Percentiles rank a stretch among this genome's conserved stretches.
Evolutionary conservation across 768 basidiomycete genomes (phyloP).

Genomic region (Hemileccinum impolitum): DNA sequence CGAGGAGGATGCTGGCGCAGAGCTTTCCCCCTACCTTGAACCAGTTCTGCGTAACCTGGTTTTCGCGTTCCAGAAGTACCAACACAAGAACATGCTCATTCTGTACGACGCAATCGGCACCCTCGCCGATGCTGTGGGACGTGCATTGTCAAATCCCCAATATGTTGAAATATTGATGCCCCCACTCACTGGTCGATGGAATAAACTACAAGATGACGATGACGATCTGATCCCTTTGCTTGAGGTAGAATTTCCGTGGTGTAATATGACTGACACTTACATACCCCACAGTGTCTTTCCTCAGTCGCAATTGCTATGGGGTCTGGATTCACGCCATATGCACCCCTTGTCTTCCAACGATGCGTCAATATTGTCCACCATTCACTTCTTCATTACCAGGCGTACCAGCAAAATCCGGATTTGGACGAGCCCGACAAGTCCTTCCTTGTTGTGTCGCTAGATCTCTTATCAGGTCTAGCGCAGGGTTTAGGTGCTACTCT

Average conservation of each 20-base stretch:
- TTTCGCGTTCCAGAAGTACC: conserved; percentile 95
- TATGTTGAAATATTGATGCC: conserved; percentile 98
- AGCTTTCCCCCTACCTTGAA: conserved; percentile 90
- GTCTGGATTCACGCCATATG: conserved; percentile 81
- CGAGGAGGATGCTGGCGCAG: conserved; percentile 92
- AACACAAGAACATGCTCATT: conserved; percentile 99
- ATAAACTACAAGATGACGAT: conserved; percentile 86
- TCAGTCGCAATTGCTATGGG: conserved; percentile 98
- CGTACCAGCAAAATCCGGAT: conserved; percentile 84
- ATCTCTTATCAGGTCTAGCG: conserved; percentile 91
- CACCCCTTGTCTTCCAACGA: conserved; percentile 87
- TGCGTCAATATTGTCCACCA: conserved; percentile 83
- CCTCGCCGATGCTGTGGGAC: conserved; percentile 92
- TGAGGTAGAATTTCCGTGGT: conserved; percentile 59
- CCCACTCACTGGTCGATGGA: conserved; percentile 85
- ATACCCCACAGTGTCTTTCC: conserved; percentile 76
- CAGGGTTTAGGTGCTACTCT: conserved; percentile 86
- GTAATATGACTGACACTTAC: conserved; percentile 1
- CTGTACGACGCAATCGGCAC: conserved; percentile 99
- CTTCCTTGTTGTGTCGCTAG: conserved; percentile 97
- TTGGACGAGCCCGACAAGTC: conserved; percentile 95
- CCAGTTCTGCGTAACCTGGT: conserved; percentile 94
- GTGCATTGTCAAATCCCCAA: conserved; percentile 77
- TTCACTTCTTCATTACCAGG: conserved; percentile 81
- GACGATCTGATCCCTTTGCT: conserved; percentile 91